Percentiles rank a stretch among this genome's conserved stretches.
Conservation (phyloP, 768 basidiomycete genomes). For the Inosperma sp. region DNA sequence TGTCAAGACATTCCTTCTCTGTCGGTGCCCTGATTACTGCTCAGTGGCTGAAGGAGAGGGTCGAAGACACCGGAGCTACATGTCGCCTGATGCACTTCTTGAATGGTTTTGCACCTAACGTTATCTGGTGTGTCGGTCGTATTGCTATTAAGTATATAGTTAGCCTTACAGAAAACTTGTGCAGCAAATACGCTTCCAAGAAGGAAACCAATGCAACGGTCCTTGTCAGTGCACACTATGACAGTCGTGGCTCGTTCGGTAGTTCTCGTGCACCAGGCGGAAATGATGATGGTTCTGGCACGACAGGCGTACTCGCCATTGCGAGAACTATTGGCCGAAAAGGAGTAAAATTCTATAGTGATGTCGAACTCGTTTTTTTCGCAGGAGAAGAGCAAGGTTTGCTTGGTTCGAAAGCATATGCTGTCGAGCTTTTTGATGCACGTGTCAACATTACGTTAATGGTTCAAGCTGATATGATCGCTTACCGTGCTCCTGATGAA, state of each 20-base stretch:
- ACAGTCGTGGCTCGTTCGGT: slow-evolving; percentile 88
- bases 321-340: slow-evolving; percentile 68
- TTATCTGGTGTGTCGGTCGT: slow-evolving; percentile 59
- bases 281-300: slow-evolving; percentile 53
- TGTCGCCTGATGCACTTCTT: slow-evolving; percentile 69
- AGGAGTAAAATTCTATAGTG: slow-evolving; percentile 64
- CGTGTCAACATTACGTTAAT: slow-evolving; percentile 73
- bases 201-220: slow-evolving; percentile 58
- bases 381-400: slow-evolving; percentile 93
- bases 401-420: slow-evolving; percentile 72
- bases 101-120: slow-evolving; percentile 76
- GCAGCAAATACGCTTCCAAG: slow-evolving; percentile 55
- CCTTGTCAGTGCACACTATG: slow-evolving; percentile 83
- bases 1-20: slow-evolving; percentile 80
- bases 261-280: slow-evolving; percentile 56
- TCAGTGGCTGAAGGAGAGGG: slow-evolving; percentile 64
- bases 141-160: too few relatives aligned
- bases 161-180: too few relatives aligned
- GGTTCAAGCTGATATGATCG: slow-evolving; percentile 92
- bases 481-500: slow-evolving; percentile 73
- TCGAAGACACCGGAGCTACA: slow-evolving; percentile 70
- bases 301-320: slow-evolving; percentile 71
- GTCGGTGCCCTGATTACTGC: slow-evolving; percentile 62
- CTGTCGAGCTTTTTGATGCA: slow-evolving; percentile 54
- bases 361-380: slow-evolving; percentile 78